These are phyloP conservation scores for Colletotrichum limetticola DNA, from an alignment of 2,329 filamentous ascomycete species.

Conservation along the genomic window DNA sequence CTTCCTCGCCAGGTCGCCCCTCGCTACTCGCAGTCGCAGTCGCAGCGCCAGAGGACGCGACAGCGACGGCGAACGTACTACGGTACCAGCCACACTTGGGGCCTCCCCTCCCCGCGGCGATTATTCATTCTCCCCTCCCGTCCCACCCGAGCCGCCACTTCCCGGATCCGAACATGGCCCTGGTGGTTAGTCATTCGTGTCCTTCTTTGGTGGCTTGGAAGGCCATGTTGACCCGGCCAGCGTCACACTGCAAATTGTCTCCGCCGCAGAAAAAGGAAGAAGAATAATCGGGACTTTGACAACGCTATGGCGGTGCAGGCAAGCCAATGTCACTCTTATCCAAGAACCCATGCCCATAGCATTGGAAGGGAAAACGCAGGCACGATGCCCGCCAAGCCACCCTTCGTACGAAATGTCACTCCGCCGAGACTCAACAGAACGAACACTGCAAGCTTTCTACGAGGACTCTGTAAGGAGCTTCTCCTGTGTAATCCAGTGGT, in stretches of 20 bases:
- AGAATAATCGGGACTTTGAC: neutral
- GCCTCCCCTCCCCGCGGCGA: neutral
- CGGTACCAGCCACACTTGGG: constrained; percentile 25
- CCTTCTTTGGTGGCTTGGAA: constrained; percentile 2
- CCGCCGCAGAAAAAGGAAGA: neutral
- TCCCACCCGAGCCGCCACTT: constrained; percentile 26
- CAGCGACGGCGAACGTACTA: neutral
- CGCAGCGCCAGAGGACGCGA: neutral
- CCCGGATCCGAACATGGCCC: constrained; percentile 26
- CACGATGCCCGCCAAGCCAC: constrained; percentile 2
- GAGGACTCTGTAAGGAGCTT: neutral
- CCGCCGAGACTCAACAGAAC: neutral
- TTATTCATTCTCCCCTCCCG: neutral
- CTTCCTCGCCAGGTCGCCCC: neutral
- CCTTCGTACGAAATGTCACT: constrained; percentile 13
- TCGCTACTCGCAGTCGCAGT: neutral
- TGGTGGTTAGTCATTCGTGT: constrained; percentile 10
- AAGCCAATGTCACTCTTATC: constrained; percentile 17
- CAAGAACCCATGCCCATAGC: neutral
- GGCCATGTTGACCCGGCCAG: constrained; percentile 17
- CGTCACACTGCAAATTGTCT: constrained; percentile 11
- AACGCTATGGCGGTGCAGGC: constrained; percentile 13
- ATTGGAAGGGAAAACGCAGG: neutral
- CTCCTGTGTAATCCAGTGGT: neutral
- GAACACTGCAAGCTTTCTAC: neutral